Conservation (phyloP, 1,284 basidiomycete species). For the Moesziomyces parantarcticus region DNA sequence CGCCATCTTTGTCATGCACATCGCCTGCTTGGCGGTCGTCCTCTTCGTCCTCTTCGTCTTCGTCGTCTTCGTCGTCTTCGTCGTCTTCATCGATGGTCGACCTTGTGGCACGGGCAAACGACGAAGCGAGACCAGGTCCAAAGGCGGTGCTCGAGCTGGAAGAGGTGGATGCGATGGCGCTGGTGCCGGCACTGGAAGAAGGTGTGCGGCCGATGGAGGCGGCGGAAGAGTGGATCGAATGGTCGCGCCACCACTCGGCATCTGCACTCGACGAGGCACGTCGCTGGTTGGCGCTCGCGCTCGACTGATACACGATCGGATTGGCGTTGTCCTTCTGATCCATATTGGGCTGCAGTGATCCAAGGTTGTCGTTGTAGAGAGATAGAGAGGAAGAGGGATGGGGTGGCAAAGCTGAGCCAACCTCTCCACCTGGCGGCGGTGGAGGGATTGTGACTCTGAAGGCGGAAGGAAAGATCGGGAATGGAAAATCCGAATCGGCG, state of each 20-base stretch:
- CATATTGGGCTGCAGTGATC: conserved; percentile 9
- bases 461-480: too few species aligned
- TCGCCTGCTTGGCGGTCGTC: conserved; percentile 5
- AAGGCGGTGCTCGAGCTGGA: background rate
- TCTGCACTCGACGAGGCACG: conserved; percentile 33
- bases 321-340: conserved; percentile 68
- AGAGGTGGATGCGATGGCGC: conserved; percentile 1
- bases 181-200: conserved; percentile 6
- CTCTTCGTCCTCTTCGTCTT: conserved; percentile 16
- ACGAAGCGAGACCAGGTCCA: conserved; percentile 71
- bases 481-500: too few species aligned
- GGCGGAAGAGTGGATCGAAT: conserved; percentile 41
- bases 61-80: conserved; percentile 69
- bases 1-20: conserved; percentile 69
- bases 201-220: conserved; percentile 9
- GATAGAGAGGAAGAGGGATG: background rate
- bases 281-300: conserved; percentile 60
- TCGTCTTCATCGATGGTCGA: conserved; percentile 37
- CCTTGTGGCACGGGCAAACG: conserved; percentile 26
- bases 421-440: too few species aligned
- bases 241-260: conserved; percentile 63
- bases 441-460: too few species aligned
- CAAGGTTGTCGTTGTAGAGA: background rate
- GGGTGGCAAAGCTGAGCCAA: too few species aligned
- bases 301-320: conserved; percentile 66